These are phyloP conservation scores for Helicocarpus griseus DNA, from an alignment of 2,329 filamentous ascomycete genomes.

Conservation along the genomic window DNA sequence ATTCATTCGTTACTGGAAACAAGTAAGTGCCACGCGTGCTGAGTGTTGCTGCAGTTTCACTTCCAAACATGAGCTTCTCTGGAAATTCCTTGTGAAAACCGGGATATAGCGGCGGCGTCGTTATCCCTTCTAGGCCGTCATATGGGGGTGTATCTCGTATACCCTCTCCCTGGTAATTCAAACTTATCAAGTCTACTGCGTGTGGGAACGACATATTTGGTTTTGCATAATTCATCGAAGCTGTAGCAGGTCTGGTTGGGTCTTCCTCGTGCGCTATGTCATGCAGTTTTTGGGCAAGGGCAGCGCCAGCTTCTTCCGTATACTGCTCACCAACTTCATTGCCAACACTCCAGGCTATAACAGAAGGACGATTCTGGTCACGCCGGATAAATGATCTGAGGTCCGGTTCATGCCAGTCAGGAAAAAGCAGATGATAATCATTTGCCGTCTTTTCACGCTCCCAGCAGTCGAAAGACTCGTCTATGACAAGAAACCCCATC, in stretches of 20 bases:
- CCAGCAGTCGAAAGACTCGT: constrained; percentile 49
- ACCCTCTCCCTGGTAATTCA: constrained; percentile 50
- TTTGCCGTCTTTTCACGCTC: constrained; percentile 35
- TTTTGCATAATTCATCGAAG: constrained; percentile 39
- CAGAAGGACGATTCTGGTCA: constrained; percentile 46
- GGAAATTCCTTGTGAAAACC: constrained; percentile 38
- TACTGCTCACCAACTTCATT: constrained; percentile 46
- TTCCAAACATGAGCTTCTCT: constrained; percentile 38
- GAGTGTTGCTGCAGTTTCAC: constrained; percentile 37
- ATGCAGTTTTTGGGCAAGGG: constrained; percentile 27
- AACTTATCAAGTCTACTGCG: constrained; percentile 39
- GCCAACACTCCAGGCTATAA: constrained; percentile 45
- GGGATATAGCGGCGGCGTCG: constrained; percentile 27
- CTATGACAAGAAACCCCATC: constrained; percentile 42
- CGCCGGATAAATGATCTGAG: constrained; percentile 43
- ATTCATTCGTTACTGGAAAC: constrained; percentile 36
- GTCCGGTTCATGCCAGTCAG: constrained; percentile 46
- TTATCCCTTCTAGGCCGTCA: constrained; percentile 21
- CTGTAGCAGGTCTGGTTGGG: constrained; percentile 36
- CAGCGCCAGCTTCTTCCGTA: constrained; percentile 22
- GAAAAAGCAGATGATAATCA: constrained; percentile 45
- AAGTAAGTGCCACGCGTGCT: constrained; percentile 44
- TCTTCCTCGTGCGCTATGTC: constrained; percentile 41
- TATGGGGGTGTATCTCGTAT: constrained; percentile 24
- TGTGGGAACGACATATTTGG: constrained; percentile 30